Evolutionary conservation across 345 rosid species (phyloP), one percentile per base, ranked within the genome.

Genomic region (Stellera chamaejasme): DNA sequence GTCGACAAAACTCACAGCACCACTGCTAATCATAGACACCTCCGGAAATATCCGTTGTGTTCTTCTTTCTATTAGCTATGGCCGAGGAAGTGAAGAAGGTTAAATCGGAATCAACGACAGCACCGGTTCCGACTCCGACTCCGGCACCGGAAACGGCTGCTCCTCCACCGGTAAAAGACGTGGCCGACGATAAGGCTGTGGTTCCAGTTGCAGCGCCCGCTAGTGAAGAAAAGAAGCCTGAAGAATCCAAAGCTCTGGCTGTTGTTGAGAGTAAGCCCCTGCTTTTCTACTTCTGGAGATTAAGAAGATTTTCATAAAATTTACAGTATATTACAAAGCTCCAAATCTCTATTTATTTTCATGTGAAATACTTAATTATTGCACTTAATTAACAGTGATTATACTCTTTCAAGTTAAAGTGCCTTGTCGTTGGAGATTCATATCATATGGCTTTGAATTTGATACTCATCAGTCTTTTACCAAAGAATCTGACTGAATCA

Each of bases 201-300:
- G 39, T 36, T 25, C 78, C 67, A 47, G 11, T 65, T 16, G 64
- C 65, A 14, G 45, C 50, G 48, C 13, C 66, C n/a, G 64, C 67
- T 12, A 44, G 47, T 45, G 72, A 60, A 57, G 55, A 61, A 28
- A 69, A 47, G 41, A 69, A 47, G 59, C 57, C 70, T 14, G 88
- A 69, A 26, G 87, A 78, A 9, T 69, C 84, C 50, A 81, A 83
- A 71, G 81, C 95, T 54, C 86, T 80, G 28, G 78, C 67, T 8
- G 54, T 75, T 6, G 75, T 75, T 13, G 92, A 77, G 41, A 77
- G 97, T 89, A 80, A 70, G 71, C 43, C 61, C 23, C 52, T 48
- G 6, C 48, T 13, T 66, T 16, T 56, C 45, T 67, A n/a, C 23
- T 55, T 16, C 39, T 3, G 5, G 4, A 16, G 8, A 55, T 28